phyloP scores from a whole-genome alignment of 305 asterid species.

The Fraxinus platypoda region DNA sequence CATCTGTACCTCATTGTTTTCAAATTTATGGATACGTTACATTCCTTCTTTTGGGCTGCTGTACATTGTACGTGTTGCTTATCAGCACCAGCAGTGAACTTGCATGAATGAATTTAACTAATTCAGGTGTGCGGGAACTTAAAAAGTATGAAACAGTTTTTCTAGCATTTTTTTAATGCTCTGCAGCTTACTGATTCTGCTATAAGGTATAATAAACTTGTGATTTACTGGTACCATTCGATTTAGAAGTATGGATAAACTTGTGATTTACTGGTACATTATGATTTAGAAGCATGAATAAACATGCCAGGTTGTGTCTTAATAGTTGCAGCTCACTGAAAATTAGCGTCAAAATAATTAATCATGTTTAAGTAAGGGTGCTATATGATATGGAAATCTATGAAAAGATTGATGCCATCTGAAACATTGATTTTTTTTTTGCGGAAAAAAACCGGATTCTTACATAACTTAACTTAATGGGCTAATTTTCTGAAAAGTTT shows the following conservation, averaged over 20 bases:
- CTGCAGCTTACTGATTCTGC: not conserved
- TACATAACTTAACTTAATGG: not conserved
- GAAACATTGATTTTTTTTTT: not conserved
- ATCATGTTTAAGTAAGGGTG: slow-evolving; percentile 5
- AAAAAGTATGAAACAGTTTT: not conserved
- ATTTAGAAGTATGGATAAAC: not conserved
- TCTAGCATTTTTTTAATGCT: not conserved
- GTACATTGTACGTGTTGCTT: slow-evolving; percentile 1
- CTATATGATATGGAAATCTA: slow-evolving; percentile 9
- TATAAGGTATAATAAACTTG: not conserved
- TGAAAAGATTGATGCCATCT: not conserved
- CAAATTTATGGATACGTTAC: not conserved
- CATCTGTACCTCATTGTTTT: not conserved
- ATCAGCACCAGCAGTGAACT: not conserved
- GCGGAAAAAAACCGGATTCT: slow-evolving; percentile 2
- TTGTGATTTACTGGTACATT: not conserved
- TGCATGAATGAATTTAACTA: not conserved
- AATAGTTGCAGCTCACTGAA: not conserved
- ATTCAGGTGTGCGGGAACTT: not conserved
- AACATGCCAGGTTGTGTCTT: not conserved
- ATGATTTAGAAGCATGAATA: not conserved
- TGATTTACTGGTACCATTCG: not conserved
- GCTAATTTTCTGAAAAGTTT: slow-evolving; percentile 18
- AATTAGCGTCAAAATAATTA: not conserved
- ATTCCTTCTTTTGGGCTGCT: not conserved